A percentile compares a stretch with the other conserved stretches of the same genome.
Conservation (phyloP, 495 filamentous ascomycete genomes). For the Aspergillus nanangensis region DNA sequence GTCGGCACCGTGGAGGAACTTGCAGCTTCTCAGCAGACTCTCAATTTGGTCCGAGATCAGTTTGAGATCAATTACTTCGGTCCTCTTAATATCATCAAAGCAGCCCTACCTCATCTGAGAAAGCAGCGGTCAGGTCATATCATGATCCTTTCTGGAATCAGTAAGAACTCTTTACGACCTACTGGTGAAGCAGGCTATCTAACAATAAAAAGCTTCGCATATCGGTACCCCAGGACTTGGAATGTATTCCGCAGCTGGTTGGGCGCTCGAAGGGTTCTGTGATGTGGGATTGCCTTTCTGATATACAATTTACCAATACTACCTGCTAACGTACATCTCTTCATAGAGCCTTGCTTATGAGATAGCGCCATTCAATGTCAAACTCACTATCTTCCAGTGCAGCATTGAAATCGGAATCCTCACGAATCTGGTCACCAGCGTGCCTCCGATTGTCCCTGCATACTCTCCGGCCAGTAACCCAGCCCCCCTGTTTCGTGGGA, state of each 20-base stretch:
- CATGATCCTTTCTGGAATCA: constrained; percentile 83
- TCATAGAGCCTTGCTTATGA: constrained; percentile 82
- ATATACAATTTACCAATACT: not conserved
- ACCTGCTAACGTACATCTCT: constrained; percentile 11
- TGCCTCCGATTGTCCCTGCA: constrained; percentile 65
- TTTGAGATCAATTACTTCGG: constrained; percentile 95
- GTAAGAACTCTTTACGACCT: constrained; percentile 29
- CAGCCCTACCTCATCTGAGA: constrained; percentile 75
- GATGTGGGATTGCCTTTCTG: constrained; percentile 47
- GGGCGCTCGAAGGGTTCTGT: constrained; percentile 97
- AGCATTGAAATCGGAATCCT: constrained; percentile 78
- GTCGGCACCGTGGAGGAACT: constrained; percentile 92
- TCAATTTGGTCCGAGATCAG: constrained; percentile 78
- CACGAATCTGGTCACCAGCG: constrained; percentile 79
- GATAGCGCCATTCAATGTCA: constrained; percentile 95
- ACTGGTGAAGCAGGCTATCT: constrained; percentile 4
- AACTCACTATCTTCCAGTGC: constrained; percentile 91
- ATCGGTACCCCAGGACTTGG: constrained; percentile 89
- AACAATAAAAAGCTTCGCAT: constrained; percentile 57
- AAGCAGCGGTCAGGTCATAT: constrained; percentile 79
- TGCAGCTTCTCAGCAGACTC: constrained; percentile 62
- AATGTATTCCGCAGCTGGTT: constrained; percentile 86
- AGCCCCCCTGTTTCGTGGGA: constrained; percentile 74
- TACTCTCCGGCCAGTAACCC: constrained; percentile 72
- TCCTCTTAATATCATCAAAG: constrained; percentile 92